Conservation (phyloP, 352 stramenopile species). For the Phytophthora chlamydospora region DNA sequence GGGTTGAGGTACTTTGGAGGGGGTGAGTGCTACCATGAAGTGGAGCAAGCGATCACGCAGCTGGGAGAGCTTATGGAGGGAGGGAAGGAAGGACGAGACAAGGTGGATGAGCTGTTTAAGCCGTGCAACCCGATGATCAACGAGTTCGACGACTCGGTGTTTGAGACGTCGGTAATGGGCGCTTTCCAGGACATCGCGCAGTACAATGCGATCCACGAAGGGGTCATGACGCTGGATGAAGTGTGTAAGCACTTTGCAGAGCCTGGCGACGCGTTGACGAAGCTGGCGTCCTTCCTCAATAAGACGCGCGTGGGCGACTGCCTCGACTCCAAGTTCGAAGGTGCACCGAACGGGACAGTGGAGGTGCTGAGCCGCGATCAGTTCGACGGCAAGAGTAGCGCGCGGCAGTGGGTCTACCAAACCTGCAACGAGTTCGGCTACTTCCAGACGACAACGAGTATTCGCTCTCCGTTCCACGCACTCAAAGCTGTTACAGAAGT, state of each 20-base stretch:
- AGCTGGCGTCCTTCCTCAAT: constrained; percentile 64
- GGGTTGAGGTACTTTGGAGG: constrained; percentile 83
- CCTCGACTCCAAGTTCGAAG: constrained; percentile 85
- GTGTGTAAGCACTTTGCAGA: constrained; percentile 66
- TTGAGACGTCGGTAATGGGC: constrained; percentile 77
- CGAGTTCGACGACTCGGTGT: constrained; percentile 83
- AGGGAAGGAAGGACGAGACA: constrained; percentile 46
- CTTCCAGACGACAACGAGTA: constrained; percentile 78
- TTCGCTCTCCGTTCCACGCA: constrained; percentile 64
- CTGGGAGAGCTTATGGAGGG: constrained; percentile 66
- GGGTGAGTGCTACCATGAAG: constrained; percentile 78
- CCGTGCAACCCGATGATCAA: constrained; percentile 79
- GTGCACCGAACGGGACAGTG: constrained; percentile 62
- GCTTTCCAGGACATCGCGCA: constrained; percentile 82
- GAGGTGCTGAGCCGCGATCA: constrained; percentile 62
- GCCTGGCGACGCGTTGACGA: constrained; percentile 40
- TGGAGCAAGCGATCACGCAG: constrained; percentile 61
- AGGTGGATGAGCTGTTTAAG: constrained; percentile 56
- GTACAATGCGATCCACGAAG: constrained; percentile 68
- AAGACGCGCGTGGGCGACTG: constrained; percentile 62
- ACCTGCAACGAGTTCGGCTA: constrained; percentile 92
- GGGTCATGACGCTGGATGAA: constrained; percentile 57
- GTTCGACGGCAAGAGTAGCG: constrained; percentile 75
- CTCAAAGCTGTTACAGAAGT: constrained; percentile 73
- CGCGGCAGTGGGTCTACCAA: constrained; percentile 88